phyloP scores from a whole-genome alignment of 176 grass and related monocot species.

The Cenchrus americanus region DNA sequence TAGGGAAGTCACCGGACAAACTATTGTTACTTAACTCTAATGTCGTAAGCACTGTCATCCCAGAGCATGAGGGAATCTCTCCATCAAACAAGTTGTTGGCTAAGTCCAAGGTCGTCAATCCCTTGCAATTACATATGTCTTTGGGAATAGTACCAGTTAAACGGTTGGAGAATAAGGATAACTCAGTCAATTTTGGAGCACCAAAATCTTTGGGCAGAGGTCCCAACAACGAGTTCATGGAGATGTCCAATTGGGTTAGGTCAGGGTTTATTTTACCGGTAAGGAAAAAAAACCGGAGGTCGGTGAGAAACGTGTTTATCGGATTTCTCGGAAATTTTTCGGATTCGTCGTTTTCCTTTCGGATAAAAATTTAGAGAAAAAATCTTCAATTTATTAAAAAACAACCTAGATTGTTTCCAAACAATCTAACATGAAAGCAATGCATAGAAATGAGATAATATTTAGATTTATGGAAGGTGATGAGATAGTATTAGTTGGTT shows the following conservation, averaged over 20 bases:
- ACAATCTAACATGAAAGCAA: no score
- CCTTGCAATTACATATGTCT: neutral
- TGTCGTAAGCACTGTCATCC: neutral
- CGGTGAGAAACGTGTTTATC: no score
- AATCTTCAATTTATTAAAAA: no score
- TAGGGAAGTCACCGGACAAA: slow-evolving; percentile 19
- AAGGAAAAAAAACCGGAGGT: no score
- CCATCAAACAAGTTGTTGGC: slow-evolving; percentile 30
- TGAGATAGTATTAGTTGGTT: no score
- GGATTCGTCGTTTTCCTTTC: no score
- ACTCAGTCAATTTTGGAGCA: neutral
- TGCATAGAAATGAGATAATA: no score
- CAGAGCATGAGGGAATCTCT: slow-evolving; percentile 14
- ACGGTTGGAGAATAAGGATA: slow-evolving; percentile 34
- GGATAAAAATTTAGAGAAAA: no score
- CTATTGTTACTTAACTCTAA: slow-evolving; percentile 43
- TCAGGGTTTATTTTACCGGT: no score
- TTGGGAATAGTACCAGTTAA: slow-evolving; percentile 29
- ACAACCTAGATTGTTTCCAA: no score
- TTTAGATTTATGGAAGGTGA: no score
- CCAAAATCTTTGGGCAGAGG: neutral
- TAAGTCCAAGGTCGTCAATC: slow-evolving; percentile 22
- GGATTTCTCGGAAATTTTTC: no score
- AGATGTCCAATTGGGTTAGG: neutral
- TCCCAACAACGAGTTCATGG: slow-evolving; percentile 20